These are phyloP conservation scores for Eucalyptus dawsonii DNA, from an alignment of 345 rosid genomes.

Conservation along the genomic window DNA sequence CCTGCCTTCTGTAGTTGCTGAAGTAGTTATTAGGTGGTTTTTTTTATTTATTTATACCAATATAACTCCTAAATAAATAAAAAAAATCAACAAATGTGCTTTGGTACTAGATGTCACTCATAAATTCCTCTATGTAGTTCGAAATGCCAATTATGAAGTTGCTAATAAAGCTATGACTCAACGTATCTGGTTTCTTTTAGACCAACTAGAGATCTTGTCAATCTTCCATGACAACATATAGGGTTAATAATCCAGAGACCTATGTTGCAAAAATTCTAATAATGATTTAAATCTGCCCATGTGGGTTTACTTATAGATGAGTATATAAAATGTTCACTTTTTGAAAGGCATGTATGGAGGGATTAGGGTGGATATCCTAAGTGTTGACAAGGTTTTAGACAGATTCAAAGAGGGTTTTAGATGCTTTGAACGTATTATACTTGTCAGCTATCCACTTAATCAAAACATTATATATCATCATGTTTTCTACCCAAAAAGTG, in stretches of 20 bases:
- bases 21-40: neutral
- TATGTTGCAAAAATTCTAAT: neutral
- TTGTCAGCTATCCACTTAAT: neutral
- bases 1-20: neutral
- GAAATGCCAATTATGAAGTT: neutral
- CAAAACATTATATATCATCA: too few species aligned
- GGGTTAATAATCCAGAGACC: neutral
- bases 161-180: neutral
- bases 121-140: neutral
- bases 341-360: neutral
- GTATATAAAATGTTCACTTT: neutral
- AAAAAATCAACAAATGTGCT: neutral
- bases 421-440: neutral
- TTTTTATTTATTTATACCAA: neutral
- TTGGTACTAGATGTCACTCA: neutral
- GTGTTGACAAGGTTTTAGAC: neutral
- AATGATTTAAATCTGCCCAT: too few species aligned
- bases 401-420: neutral
- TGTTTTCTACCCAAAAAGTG: neutral
- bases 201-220: neutral
- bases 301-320: neutral
- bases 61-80: too few species aligned
- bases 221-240: neutral
- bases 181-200: neutral
- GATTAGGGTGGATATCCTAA: neutral